These are phyloP conservation scores for Mortierella polycephala DNA, from an alignment of 371 early-diverging fungal genomes.

Conservation along the genomic window DNA sequence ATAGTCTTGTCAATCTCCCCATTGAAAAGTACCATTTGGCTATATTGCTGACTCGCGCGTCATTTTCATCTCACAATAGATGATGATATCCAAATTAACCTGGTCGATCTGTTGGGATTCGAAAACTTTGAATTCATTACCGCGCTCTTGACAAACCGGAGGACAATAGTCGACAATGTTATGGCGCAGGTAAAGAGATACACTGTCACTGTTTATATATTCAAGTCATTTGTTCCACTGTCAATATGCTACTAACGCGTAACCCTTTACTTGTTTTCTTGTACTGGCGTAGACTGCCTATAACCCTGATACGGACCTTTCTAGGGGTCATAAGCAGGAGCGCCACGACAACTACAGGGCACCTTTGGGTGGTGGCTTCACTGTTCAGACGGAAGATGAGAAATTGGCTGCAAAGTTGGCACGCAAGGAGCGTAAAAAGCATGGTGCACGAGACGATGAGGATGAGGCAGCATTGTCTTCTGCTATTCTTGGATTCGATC, in stretches of 20 bases:
- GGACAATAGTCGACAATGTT: slow-evolving; percentile 61
- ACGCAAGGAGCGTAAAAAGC: slow-evolving; percentile 78
- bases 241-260: background rate
- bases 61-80: slow-evolving; percentile 42
- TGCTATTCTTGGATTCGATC: slow-evolving; percentile 66
- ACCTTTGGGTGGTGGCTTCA: slow-evolving; percentile 54
- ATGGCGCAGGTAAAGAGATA: slow-evolving; percentile 52
- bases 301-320: slow-evolving; percentile 29
- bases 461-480: slow-evolving; percentile 64
- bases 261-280: background rate
- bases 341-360: slow-evolving; percentile 28
- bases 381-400: slow-evolving; percentile 79
- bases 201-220: background rate
- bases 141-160: slow-evolving; percentile 60
- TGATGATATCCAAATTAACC: slow-evolving; percentile 68
- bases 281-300: slow-evolving; percentile 18
- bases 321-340: slow-evolving; percentile 22
- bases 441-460: slow-evolving; percentile 53
- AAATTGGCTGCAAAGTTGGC: slow-evolving; percentile 68
- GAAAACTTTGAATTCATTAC: slow-evolving; percentile 78
- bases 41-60: background rate
- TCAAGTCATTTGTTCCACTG: background rate
- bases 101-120: slow-evolving; percentile 83
- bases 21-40: background rate
- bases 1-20: background rate